Conservation (phyloP, 116 monocot species). For the Posidonia oceanica region DNA sequence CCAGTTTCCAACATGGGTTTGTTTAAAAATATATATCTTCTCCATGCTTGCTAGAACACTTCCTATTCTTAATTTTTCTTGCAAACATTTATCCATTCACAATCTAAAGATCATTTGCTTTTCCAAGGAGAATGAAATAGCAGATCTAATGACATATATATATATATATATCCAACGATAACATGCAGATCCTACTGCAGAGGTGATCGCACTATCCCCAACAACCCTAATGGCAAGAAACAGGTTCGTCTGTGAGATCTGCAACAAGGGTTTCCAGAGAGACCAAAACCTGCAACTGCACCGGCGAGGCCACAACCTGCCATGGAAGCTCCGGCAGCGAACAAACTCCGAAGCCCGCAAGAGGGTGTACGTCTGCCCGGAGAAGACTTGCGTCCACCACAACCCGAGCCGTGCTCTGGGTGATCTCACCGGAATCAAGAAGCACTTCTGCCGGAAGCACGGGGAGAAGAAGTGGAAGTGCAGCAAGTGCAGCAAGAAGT, state of each 20-base stretch:
- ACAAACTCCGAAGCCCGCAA: conserved; percentile 24
- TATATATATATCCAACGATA: background rate
- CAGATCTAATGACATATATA: background rate
- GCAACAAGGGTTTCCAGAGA: conserved; percentile 52
- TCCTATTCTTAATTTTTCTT: no score
- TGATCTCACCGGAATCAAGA: conserved; percentile 79
- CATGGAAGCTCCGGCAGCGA: conserved; percentile 46
- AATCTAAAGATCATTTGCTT: no score
- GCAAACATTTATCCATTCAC: no score
- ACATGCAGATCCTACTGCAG: conserved; percentile 27
- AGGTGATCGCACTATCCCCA: conserved; percentile 46
- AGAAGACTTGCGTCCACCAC: conserved; percentile 54
- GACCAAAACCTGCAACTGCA: conserved; percentile 56
- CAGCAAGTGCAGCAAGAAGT: conserved; percentile 62
- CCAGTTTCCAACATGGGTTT: no score
- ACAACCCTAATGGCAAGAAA: conserved; percentile 42
- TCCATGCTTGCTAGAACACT: no score
- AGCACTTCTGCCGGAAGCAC: conserved; percentile 76
- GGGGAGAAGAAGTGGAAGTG: conserved; percentile 88
- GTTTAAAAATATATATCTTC: no score
- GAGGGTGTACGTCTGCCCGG: conserved; percentile 59
- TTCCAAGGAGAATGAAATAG: no score
- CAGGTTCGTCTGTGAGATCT: conserved; percentile 53
- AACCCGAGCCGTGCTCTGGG: conserved; percentile 55
- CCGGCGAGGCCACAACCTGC: conserved; percentile 44